Evolutionary conservation across 2,329 filamentous ascomycete genomes (phyloP).

Genomic region (Dryadomyces quercivorus): DNA sequence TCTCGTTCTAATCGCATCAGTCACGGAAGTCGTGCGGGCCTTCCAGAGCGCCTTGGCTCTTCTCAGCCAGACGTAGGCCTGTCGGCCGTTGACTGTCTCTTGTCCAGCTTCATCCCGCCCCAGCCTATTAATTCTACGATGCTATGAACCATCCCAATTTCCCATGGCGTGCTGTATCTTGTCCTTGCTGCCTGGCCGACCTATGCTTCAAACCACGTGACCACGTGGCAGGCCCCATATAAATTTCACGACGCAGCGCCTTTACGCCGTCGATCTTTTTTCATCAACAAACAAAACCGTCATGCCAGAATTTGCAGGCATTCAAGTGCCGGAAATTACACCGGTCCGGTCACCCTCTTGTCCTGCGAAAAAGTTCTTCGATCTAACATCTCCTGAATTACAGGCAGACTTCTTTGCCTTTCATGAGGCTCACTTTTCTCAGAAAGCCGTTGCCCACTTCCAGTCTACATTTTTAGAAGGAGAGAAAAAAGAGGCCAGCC

Average conservation of each 20-base stretch:
- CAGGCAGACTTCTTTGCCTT: conserved; percentile 50
- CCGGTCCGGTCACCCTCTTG: conserved; percentile 18
- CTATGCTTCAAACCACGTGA: neutral
- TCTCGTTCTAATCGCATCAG: conserved; percentile 19
- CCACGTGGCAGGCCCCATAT: neutral
- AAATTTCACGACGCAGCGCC: neutral
- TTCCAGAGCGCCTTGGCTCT: conserved; percentile 51
- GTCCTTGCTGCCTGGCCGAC: too few relatives aligned
- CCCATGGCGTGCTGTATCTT: too few relatives aligned
- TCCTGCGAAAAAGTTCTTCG: neutral
- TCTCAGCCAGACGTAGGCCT: conserved; percentile 23
- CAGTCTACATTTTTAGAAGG: conserved; percentile 25
- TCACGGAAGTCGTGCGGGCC: conserved; percentile 46
- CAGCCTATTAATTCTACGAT: neutral
- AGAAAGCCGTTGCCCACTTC: conserved; percentile 32
- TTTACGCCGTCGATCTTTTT: neutral
- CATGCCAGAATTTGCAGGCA: conserved; percentile 2
- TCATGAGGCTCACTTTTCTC: conserved; percentile 47
- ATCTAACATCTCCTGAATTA: neutral
- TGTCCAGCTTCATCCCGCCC: too few relatives aligned
- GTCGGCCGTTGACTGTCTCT: neutral
- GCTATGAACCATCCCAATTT: neutral
- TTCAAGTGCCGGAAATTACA: conserved; percentile 22
- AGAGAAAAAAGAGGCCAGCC: neutral
- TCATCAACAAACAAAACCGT: neutral